Percentiles rank a stretch among this genome's conserved stretches.
These are phyloP conservation scores for Aspergillus cejpii DNA, from an alignment of 2,329 filamentous ascomycete species.

Conservation along the genomic window DNA sequence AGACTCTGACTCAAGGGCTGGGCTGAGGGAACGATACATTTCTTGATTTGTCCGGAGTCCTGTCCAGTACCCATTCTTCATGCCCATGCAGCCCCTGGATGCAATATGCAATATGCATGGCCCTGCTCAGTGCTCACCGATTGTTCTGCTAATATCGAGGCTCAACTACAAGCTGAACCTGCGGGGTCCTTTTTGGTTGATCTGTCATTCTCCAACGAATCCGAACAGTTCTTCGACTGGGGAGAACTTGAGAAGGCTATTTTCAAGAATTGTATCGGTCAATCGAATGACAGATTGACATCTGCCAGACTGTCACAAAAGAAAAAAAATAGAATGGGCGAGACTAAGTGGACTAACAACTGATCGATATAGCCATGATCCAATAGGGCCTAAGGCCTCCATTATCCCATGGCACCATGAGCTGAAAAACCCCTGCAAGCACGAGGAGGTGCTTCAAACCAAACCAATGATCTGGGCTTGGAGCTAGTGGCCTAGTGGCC, in stretches of 20 bases:
- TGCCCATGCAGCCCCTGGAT: too few relatives aligned
- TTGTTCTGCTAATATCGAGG: background rate
- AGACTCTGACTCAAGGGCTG: background rate
- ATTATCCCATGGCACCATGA: background rate
- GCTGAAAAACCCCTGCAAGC: background rate
- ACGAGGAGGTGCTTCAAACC: background rate
- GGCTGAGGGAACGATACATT: background rate
- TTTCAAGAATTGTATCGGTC: background rate
- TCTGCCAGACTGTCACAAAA: background rate
- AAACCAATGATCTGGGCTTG: background rate
- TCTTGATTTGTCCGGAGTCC: background rate
- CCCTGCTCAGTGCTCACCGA: background rate
- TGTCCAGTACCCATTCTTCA: background rate
- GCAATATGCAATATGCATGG: background rate
- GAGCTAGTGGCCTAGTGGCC: background rate
- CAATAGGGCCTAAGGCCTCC: background rate
- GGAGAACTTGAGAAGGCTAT: background rate
- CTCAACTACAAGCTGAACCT: conserved; percentile 1
- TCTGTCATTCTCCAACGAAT: background rate
- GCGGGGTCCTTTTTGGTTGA: background rate
- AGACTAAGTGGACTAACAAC: too few relatives aligned
- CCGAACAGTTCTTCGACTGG: too few relatives aligned
- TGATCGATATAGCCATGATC: background rate
- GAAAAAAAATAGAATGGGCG: background rate
- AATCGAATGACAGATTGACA: background rate